Conservation (phyloP, 2,329 filamentous ascomycete species). For the Ophiosphaerella korrae region DNA sequence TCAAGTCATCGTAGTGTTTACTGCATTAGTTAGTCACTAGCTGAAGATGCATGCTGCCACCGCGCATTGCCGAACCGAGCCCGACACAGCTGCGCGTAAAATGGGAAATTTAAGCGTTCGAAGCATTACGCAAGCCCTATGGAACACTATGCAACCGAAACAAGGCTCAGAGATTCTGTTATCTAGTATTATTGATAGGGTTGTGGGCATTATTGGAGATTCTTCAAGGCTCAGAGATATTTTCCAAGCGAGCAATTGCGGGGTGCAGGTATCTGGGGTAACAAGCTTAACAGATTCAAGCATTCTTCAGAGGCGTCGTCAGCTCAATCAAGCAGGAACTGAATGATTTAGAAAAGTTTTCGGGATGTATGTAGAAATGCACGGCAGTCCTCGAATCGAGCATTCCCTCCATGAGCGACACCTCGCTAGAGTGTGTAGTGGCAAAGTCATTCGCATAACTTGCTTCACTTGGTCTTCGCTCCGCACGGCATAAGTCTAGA, state of each 20-base stretch:
- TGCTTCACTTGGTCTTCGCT: not conserved
- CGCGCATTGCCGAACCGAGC: constrained; percentile 1
- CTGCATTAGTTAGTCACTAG: too few species aligned
- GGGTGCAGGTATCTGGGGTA: constrained; percentile 27
- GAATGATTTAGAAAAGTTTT: not conserved
- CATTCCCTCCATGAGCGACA: not conserved
- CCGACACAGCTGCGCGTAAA: not conserved
- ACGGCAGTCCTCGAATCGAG: not conserved
- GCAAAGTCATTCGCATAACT: not conserved
- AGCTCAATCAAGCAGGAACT: constrained; percentile 25
- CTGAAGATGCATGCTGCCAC: not conserved
- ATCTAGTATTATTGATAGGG: not conserved
- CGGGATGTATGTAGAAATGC: not conserved
- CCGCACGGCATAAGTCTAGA: not conserved
- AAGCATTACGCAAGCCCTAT: constrained; percentile 13
- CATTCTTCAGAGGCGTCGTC: constrained; percentile 20
- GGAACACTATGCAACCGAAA: constrained; percentile 1
- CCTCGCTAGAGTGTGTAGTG: not conserved
- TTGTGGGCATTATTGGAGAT: not conserved
- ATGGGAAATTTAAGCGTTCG: constrained; percentile 1
- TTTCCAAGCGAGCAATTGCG: constrained; percentile 18
- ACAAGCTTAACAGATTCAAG: constrained; percentile 15
- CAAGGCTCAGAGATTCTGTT: not conserved
- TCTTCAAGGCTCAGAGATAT: constrained; percentile 8
- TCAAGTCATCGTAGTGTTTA: too few species aligned